phyloP scores from a whole-genome alignment of 139 green algal genomes.

The Bryopsis sp. region DNA sequence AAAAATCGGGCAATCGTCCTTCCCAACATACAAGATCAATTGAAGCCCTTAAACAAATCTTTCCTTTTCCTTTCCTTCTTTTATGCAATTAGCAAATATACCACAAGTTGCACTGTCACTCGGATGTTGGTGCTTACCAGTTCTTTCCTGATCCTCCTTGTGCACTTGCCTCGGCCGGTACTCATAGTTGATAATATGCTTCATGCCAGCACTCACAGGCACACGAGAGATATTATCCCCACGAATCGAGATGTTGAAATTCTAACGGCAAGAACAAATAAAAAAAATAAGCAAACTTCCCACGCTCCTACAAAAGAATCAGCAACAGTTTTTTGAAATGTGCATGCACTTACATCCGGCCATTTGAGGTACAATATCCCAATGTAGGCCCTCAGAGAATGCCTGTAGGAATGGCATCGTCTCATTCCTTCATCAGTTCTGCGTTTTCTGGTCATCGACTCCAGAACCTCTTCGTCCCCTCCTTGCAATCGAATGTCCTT shows the following conservation, averaged over 20 bases:
- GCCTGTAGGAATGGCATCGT: slow-evolving; percentile 21
- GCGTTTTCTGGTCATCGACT: background rate
- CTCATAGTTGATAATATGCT: slow-evolving; percentile 14
- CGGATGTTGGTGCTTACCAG: background rate
- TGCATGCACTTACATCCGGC: slow-evolving; percentile 18
- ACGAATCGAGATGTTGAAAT: slow-evolving; percentile 22
- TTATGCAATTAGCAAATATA: too few relatives aligned
- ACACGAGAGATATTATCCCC: slow-evolving; percentile 15
- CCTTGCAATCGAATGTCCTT: slow-evolving; percentile 26
- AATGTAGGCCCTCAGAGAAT: slow-evolving; percentile 40
- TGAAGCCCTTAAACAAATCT: too few relatives aligned
- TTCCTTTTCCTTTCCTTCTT: background rate
- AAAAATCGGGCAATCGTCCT: too few relatives aligned
- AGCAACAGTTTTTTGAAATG: too few relatives aligned
- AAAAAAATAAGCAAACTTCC: background rate
- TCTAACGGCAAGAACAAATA: slow-evolving; percentile 5
- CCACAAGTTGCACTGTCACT: too few relatives aligned
- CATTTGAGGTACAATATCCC: slow-evolving; percentile 32
- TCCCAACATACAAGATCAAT: too few relatives aligned
- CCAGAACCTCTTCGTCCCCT: slow-evolving; percentile 5
- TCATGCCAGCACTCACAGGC: slow-evolving; percentile 17
- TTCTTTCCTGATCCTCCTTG: slow-evolving; percentile 16
- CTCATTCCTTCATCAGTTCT: slow-evolving; percentile 10
- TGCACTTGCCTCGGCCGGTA: slow-evolving; percentile 18
- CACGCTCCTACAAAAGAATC: too few relatives aligned